Conservation (phyloP, 2,329 filamentous ascomycete species). For the Penicillium sp. region DNA sequence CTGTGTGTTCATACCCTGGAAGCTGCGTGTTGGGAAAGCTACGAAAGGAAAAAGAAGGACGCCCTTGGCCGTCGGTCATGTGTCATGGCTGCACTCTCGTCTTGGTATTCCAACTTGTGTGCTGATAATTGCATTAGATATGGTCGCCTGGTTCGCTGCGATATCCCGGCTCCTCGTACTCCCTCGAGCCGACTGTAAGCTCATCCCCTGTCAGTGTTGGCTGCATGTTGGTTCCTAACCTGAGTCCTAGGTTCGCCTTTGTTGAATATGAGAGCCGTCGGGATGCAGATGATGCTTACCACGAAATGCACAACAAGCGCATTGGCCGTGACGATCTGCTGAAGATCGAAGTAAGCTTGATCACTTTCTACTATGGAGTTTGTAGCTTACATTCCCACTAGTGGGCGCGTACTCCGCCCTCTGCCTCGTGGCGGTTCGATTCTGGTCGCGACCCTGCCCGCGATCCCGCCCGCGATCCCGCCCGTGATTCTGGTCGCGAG, state of each 20-base stretch:
- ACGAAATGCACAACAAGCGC: constrained; percentile 99
- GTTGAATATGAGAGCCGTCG: constrained; percentile 98
- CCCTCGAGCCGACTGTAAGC: constrained; percentile 94
- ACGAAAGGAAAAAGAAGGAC: neutral
- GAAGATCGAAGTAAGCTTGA: constrained; percentile 83
- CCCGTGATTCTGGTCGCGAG: constrained; percentile 43
- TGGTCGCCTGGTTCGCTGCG: constrained; percentile 94
- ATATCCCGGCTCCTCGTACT: constrained; percentile 94
- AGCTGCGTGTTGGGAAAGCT: neutral
- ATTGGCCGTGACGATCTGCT: constrained; percentile 91
- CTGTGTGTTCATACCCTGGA: neutral
- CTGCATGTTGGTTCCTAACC: constrained; percentile 10
- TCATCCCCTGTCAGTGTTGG: constrained; percentile 9
- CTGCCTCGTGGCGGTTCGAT: constrained; percentile 97
- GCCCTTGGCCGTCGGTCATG: constrained; percentile 6
- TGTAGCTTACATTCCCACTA: constrained; percentile 38
- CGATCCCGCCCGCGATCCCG: constrained; percentile 42
- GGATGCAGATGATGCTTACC: constrained; percentile 97
- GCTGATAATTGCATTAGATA: constrained; percentile 66
- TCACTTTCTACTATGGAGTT: neutral
- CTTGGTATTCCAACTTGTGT: constrained; percentile 10
- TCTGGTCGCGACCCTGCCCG: constrained; percentile 71
- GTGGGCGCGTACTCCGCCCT: constrained; percentile 98
- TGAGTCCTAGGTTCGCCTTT: constrained; percentile 75
- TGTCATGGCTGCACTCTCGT: constrained; percentile 16